A percentile compares a stretch with the other conserved stretches of the same genome.
These are phyloP conservation scores for Fallopia convolvulus DNA, from an alignment of 148 eudicot genomes.

Conservation along the genomic window DNA sequence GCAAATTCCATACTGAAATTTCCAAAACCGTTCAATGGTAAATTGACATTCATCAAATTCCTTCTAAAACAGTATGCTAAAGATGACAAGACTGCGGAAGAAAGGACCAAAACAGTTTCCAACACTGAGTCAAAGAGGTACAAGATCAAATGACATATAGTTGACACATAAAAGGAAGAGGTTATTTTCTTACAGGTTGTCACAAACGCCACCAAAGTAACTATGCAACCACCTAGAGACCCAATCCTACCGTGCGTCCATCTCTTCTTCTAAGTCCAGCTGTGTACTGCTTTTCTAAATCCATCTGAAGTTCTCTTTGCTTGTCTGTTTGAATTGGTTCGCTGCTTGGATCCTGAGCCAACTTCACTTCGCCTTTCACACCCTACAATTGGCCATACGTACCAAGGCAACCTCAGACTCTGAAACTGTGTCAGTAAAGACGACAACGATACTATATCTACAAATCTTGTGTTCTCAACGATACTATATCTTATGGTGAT, in stretches of 20 bases:
- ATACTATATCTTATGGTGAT: not conserved
- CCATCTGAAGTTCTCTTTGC: conserved; percentile 72
- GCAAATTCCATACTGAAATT: not conserved
- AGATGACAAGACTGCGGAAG: not conserved
- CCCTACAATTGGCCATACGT: conserved; percentile 98
- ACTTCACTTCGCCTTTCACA: conserved; percentile 76
- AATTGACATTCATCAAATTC: not conserved
- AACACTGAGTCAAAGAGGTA: not conserved
- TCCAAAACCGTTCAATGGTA: not conserved
- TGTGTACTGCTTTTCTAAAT: conserved; percentile 89
- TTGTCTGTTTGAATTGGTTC: conserved; percentile 36
- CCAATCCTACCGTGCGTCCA: conserved; percentile 94
- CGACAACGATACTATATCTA: not conserved
- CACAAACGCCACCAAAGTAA: not conserved
- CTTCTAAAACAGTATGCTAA: not conserved
- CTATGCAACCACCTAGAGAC: conserved; percentile 32
- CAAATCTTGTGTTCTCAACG: not conserved
- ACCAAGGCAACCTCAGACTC: conserved; percentile 99
- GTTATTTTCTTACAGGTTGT: not conserved
- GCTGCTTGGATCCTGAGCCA: conserved; percentile 32
- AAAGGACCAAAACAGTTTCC: not conserved
- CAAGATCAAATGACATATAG: not conserved
- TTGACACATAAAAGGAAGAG: not conserved
- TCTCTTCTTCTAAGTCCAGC: conserved; percentile 94
- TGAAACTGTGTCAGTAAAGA: conserved; percentile 82